A percentile compares a stretch with the other conserved stretches of the same genome.
Conservation (phyloP, 768 basidiomycete genomes). For the Calocera cornea region DNA sequence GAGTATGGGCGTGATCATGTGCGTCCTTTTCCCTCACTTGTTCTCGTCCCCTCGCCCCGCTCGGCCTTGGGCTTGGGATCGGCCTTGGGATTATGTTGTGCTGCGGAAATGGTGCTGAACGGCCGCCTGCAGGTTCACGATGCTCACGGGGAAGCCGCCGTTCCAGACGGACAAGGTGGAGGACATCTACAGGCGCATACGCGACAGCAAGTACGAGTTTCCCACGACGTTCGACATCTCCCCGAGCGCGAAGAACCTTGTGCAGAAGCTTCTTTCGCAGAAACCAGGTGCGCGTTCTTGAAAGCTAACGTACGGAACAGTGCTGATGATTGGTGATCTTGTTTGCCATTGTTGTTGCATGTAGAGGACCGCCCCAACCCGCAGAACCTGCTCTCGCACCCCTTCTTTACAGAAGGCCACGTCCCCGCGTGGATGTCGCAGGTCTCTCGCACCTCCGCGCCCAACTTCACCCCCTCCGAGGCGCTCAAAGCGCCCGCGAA, state of each 20-base stretch:
- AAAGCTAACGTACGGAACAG: not conserved
- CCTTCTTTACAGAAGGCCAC: constrained; percentile 69
- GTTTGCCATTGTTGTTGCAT: no score
- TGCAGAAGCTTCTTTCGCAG: constrained; percentile 72
- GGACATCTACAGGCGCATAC: constrained; percentile 92
- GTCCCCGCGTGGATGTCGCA: constrained; percentile 56
- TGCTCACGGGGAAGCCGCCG: constrained; percentile 86
- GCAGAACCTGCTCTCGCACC: constrained; percentile 69
- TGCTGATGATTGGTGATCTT: no score
- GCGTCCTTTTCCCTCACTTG: constrained; percentile 10
- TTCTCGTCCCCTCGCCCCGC: no score
- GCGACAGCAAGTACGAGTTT: constrained; percentile 86
- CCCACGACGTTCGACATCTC: constrained; percentile 65
- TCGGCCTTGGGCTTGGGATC: no score
- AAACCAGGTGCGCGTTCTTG: constrained; percentile 38
- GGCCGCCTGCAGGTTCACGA: constrained; percentile 48
- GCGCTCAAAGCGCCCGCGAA: constrained; percentile 51
- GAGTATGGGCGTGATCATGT: constrained; percentile 90
- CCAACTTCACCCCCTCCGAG: constrained; percentile 61
- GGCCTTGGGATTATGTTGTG: no score
- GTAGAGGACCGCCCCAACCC: constrained; percentile 61
- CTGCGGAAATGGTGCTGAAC: not conserved
- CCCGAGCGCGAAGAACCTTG: constrained; percentile 55
- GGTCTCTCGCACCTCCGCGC: constrained; percentile 47
- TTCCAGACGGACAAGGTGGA: constrained; percentile 99